Evolutionary conservation across 495 filamentous ascomycete species (phyloP), one percentile per base, ranked within the genome.

Genomic region (Geoglossum glabrum): DNA sequence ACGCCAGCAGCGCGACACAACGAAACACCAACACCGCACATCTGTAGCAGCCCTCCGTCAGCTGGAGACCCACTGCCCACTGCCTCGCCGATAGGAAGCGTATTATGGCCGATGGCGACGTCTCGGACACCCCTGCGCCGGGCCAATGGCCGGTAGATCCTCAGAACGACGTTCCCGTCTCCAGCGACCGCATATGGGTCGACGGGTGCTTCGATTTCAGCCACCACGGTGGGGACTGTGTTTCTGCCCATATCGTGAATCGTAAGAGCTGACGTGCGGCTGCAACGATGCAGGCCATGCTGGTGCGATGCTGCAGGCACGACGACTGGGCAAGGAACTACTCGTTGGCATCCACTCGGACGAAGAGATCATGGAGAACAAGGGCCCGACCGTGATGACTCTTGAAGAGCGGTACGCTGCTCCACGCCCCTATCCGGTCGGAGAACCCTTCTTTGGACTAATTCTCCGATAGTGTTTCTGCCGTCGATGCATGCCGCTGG

Each of bases 181-280:
- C 71, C 9, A 79, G 93, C 34, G 79, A 83, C 59, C 80, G 87
- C 34, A 85, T 97, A 61, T 99, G 92, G 92, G 83, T 97, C 21
- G 92, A 99, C 71, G 92, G 92, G 55, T 99, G 92, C 71, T 99
- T 94, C 71, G 92, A 99, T 72, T 99, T 99, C 70, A 88, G 84
- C 69, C 92, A 99, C 68, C 92, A 99, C 64, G 92, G 86, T 89
- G 69, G 60, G 72, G 15, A n/a, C 19, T 52, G 13, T 10, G 43
- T 33, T 40, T 21, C 13, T 15, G 3, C 4, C 11, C 17, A 15
- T 40, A 21, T 45, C 40, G 2, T 9, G 40, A 0, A 21, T 21
- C n/a, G 56, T 45, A 58, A 21, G 43, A 40, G 56, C 62, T 61
- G 54, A 60, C 40, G 23, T 21, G n/a, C 40, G n/a, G 8, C 57